Base-by-base conservation (phyloP, 345 rosid genomes). In the Citrus mangshanensis region DNA sequence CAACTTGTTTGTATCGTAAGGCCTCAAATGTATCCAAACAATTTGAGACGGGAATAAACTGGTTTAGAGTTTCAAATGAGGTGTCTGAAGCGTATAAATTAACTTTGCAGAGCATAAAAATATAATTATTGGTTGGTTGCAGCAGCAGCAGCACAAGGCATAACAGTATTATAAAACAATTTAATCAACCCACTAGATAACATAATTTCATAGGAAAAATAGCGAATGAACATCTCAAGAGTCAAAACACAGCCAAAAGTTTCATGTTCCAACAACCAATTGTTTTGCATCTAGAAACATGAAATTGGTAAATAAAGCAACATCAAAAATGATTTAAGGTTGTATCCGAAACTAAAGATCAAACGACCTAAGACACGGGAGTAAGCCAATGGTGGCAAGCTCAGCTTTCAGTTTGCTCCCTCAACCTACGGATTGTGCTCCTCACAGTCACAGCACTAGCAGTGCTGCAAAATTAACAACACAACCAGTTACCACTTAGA, bases 391-490 rank as follows among this genome's bases (percentile, higher is more conserved):
- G 12, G 46, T 25, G 18, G 78, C 25, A 38, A 3, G 34, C 80
- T 87, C 80, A 95, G 82, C 97, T 90, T 88, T 95, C 98, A 1
- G 95, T 92, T 83, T 93, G 97, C 86, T 95, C 97, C 83, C 98
- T 91, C 89, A 95, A 90, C 89, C 98, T 89, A 49, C 98, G 88
- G 68, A 92, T 95, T 4, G 98, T 93, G 80, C 97, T 93, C 90
- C 98, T 88, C 46, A 94, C 98, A 0, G 98, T 91, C 78, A 93
- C 98, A 0, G 98, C 98, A 78, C 92, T 89, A 0, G 98, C 97
- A 12, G 95, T 93, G 85, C 97, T 93, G 84, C 81, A 77, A 35
- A 62, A 79, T 22, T 54, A 28, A 73, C 73, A 72, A 72, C 62
- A 3, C 21, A 18, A 24, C 24, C 9, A 4, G 38, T 81, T 19